These are phyloP conservation scores for Curvularia sp. DNA, from an alignment of 2,329 filamentous ascomycete genomes.

Conservation along the genomic window DNA sequence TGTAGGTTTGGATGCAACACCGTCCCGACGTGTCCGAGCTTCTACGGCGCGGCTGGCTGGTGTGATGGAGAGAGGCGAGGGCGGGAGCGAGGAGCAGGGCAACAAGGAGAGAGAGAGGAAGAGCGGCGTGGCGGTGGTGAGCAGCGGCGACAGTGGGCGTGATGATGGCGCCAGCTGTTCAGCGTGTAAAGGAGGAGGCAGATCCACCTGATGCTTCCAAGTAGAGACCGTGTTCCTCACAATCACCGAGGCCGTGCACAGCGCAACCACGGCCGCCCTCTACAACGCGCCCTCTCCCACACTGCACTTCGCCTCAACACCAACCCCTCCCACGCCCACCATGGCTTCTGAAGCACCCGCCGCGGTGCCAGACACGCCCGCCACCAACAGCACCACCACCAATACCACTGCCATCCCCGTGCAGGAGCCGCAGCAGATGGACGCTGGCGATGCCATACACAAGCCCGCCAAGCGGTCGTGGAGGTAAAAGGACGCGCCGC, in stretches of 20 bases:
- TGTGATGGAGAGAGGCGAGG: conserved; percentile 3
- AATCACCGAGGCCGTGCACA: conserved; percentile 18
- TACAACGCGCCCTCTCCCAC: background rate
- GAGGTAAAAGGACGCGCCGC: conserved; percentile 39
- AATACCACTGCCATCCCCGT: background rate
- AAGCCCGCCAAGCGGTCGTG: conserved; percentile 49
- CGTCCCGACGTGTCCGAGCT: conserved; percentile 40
- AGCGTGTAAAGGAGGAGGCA: conserved; percentile 14
- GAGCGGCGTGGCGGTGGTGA: background rate
- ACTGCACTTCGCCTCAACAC: conserved; percentile 9
- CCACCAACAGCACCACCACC: background rate
- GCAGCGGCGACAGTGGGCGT: background rate
- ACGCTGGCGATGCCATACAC: conserved; percentile 33
- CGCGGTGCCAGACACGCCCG: conserved; percentile 19
- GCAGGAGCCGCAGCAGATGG: conserved; percentile 11
- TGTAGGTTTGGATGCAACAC: conserved; percentile 34
- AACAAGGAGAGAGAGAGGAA: background rate
- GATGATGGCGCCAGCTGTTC: background rate
- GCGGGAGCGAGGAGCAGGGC: background rate
- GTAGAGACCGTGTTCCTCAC: conserved; percentile 23
- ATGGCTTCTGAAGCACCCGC: conserved; percentile 40
- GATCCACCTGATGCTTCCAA: conserved; percentile 25
- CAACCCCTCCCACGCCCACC: conserved; percentile 12
- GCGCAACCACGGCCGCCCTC: conserved; percentile 12
- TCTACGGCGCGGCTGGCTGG: conserved; percentile 20